Base-by-base conservation (phyloP, 1,284 basidiomycete genomes). In the Trichosporon inkin region DNA sequence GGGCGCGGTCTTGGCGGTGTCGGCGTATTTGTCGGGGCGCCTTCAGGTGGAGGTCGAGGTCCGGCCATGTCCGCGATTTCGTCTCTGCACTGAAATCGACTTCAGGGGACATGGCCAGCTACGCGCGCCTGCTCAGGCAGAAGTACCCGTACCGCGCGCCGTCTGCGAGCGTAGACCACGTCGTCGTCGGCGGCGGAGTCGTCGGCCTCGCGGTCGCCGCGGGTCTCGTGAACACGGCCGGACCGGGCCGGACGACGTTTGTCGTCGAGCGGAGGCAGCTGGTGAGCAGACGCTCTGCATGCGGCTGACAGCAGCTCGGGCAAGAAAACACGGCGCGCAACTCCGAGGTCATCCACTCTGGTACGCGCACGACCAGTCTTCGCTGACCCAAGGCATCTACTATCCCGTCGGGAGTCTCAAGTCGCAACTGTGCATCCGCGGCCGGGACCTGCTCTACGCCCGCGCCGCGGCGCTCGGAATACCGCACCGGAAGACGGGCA, bases 341-440 rank as follows among this genome's bases (percentile, higher is more conserved):
- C 74, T 95, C 92, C 1, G 95, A 98, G 72, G 95, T 99, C 14
- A 89, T 97, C 44, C 94, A 97, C 78, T 90, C 91, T 62, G 90
- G 90, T 85, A 69, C 58, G 72, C 38, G 19, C 16, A 7, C 5
- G n/a, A 19, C n/a, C 16, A 16, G 8, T 6, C 6, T 47, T 3
- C 11, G 17, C 24, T 52, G 47, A 57, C 39, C 22, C 0, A 39
- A 63, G 65, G 65, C 17, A 70, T 68, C 58, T 67, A 68, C 73
- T 98, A 98, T 73, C 94, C 94, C 0, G 75, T 84, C 0, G 79
- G 86, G 35, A 95, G 92, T 4, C 81, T 94, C 65, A 98, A 98
- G 78, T 93, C 91, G 3, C 82, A 80, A 11, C 81, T 97, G 16
- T 99, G 94, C 74, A 81, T 97, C 35, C 86, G 90, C 39, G 96